Conservation (phyloP, 2,329 filamentous ascomycete species). For the Didymosphaeria variabile region DNA sequence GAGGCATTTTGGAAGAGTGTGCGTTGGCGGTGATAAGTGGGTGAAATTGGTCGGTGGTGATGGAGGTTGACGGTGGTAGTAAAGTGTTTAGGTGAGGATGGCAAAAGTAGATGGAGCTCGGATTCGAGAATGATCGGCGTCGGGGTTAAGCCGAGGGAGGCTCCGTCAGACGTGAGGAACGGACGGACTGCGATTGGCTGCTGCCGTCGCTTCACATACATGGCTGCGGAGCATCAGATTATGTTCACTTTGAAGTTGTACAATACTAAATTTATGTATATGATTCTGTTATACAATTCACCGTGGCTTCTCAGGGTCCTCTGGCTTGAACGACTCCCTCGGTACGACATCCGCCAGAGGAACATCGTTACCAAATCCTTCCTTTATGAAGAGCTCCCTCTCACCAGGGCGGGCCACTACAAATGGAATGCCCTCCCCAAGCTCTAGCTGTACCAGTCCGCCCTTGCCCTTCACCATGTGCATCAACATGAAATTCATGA, state of each 20-base stretch:
- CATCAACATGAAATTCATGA: constrained; percentile 76
- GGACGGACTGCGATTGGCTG: constrained; percentile 2
- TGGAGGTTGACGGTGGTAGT: constrained; percentile 11
- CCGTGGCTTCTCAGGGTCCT: neutral
- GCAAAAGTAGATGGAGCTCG: constrained; percentile 30
- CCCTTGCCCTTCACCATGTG: constrained; percentile 77
- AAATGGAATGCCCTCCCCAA: constrained; percentile 51
- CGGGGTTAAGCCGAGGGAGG: constrained; percentile 20
- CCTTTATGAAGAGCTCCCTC: constrained; percentile 13
- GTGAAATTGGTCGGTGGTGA: constrained; percentile 15
- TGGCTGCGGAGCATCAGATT: neutral
- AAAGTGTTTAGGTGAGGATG: constrained; percentile 12
- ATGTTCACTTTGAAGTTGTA: neutral
- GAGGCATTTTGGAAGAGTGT: constrained; percentile 54
- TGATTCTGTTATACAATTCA: neutral
- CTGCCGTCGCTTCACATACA: neutral
- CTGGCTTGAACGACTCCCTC: neutral
- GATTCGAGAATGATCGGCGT: constrained; percentile 41
- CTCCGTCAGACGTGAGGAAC: neutral
- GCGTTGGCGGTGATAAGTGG: constrained; percentile 16
- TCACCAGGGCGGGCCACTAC: constrained; percentile 24
- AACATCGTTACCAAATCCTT: neutral
- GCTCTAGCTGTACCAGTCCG: constrained; percentile 54
- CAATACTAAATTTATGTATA: neutral
- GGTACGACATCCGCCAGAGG: neutral